Conservation (phyloP, 495 filamentous ascomycete species). For the Penicillium angulare region DNA sequence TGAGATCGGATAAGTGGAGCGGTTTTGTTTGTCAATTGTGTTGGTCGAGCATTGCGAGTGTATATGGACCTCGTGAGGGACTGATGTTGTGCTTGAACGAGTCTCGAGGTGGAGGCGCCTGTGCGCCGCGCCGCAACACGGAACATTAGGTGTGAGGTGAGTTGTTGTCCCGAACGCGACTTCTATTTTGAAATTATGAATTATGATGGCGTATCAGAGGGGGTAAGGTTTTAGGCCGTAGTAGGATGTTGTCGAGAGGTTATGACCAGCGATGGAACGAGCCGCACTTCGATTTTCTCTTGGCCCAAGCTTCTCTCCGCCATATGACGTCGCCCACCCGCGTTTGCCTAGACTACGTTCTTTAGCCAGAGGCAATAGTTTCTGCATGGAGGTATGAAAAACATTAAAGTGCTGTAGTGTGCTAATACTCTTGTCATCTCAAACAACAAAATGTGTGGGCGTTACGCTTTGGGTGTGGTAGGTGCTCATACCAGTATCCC, state of each 20-base stretch:
- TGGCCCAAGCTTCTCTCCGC: constrained; percentile 29
- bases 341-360: background rate
- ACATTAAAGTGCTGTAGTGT: no score
- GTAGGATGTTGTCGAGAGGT: no score
- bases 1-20: constrained; percentile 6
- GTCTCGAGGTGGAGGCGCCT: constrained; percentile 19
- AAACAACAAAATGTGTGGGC: constrained; percentile 71
- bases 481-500: no score
- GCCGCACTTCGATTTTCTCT: constrained; percentile 22
- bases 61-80: constrained; percentile 23
- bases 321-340: constrained; percentile 27
- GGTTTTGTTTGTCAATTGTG: constrained; percentile 11
- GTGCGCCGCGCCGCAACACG: constrained; percentile 34
- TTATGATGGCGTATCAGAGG: no score
- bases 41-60: constrained; percentile 19
- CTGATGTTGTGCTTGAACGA: constrained; percentile 20
- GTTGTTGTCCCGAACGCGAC: no score
- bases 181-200: no score
- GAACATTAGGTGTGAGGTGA: constrained; percentile 29
- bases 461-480: constrained; percentile 80
- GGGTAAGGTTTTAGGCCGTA: no score
- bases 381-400: no score
- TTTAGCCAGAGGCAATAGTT: background rate
- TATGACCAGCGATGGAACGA: background rate
- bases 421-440: background rate